These are phyloP conservation scores for Chlamydomonas asymmetrica DNA, from an alignment of 139 green algal genomes.

Conservation along the genomic window DNA sequence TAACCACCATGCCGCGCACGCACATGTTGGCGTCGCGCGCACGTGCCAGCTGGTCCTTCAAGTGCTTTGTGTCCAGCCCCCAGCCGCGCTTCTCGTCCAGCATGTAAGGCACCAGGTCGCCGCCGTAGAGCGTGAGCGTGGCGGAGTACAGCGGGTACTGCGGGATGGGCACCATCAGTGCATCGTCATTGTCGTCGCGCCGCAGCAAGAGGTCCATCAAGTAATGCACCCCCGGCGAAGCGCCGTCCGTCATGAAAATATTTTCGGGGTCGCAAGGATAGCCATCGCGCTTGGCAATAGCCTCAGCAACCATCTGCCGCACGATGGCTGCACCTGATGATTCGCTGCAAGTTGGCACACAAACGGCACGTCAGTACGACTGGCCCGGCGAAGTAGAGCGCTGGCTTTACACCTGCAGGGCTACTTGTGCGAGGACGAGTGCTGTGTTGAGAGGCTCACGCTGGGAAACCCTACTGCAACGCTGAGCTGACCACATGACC, in stretches of 20 bases:
- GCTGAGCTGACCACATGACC: too few relatives aligned
- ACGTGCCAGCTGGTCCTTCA: slow-evolving; percentile 40
- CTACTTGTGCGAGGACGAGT: too few relatives aligned
- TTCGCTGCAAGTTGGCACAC: slow-evolving; percentile 16
- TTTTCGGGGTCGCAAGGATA: slow-evolving; percentile 64
- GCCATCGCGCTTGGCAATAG: slow-evolving; percentile 73
- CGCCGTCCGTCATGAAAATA: slow-evolving; percentile 86
- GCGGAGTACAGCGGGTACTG: slow-evolving; percentile 87
- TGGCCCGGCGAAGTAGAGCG: too few relatives aligned
- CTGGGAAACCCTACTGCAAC: too few relatives aligned
- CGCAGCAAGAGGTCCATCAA: slow-evolving; percentile 73
- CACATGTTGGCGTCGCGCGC: slow-evolving; percentile 2
- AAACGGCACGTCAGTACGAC: background rate
- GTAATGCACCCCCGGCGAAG: slow-evolving; percentile 73
- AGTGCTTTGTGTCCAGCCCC: slow-evolving; percentile 63
- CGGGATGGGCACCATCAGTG: slow-evolving; percentile 87
- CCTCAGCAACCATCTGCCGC: slow-evolving; percentile 72
- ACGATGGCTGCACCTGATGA: slow-evolving; percentile 58
- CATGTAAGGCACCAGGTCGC: slow-evolving; percentile 86
- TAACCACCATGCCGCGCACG: slow-evolving; percentile 84
- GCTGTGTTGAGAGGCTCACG: too few relatives aligned
- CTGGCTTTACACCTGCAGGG: too few relatives aligned
- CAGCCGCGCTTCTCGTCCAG: slow-evolving; percentile 84
- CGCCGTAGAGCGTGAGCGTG: slow-evolving; percentile 82
- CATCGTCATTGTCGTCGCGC: slow-evolving; percentile 23